Evolutionary conservation across 805 yeast genomes (phyloP), one percentile per base, ranked within the genome.

Genomic region (Kluyveromyces lactis): DNA sequence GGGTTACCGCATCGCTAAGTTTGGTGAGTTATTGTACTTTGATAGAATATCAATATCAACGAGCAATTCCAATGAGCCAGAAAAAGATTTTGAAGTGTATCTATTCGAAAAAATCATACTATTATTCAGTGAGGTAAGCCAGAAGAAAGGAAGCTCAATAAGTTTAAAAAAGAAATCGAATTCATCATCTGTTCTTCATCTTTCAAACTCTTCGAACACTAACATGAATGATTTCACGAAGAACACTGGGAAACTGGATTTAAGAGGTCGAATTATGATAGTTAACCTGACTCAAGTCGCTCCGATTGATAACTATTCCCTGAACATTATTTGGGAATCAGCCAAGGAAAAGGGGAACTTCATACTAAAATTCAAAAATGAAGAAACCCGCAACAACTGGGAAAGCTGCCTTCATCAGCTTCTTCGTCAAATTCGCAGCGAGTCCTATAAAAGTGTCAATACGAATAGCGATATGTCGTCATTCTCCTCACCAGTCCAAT

Each of bases 11-110:
- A 66, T 82, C 32, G 70, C 69, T 40, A 81, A 79, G 47, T 85
- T 86, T 58, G 99, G 99, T 18, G 95, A 86, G 42, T 71, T 92
- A 43, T 63, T 89, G 40, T 78, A 78, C 54, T 81, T 78, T 51
- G 90, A 86, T 42, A 66, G 69, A 29, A 87, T 84, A 26, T 73
- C 77, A 9, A 60, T 61, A 8, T 58, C 66, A 2, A 60, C 62
- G 8, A 67, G 64, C 42, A 73, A 73, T 26, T 47, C 60, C 2
- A 70, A 71, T 27, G 81, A 79, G 26, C 71, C 72, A 39, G 97
- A 90, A 56, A 77, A 82, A 40, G 97, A 89, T 51, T 90, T 86
- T 58, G 82, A 82, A 53, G 87, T 94, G 16, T 92, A 86, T 52
- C 68, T 92, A 16, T 90, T 92, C 60, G 97, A 92, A 56, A 72